These are phyloP conservation scores for Neurospora sp. DNA, from an alignment of 495 filamentous ascomycete genomes.

Conservation along the genomic window DNA sequence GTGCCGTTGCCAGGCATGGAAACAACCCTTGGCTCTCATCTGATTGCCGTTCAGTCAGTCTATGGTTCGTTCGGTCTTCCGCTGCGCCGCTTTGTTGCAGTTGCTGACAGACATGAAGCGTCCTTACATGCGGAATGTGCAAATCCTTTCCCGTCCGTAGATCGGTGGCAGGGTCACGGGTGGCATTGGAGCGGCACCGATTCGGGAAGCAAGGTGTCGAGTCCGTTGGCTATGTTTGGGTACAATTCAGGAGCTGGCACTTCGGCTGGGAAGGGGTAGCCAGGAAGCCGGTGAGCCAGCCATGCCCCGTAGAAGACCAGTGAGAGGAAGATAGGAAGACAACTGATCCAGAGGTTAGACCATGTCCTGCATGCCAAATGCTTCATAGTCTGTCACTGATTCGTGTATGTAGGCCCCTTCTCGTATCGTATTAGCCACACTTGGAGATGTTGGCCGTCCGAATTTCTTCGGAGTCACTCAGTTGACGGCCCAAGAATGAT, in stretches of 20 bases:
- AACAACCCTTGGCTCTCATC: not conserved
- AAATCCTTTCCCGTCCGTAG: not conserved
- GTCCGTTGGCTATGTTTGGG: not conserved
- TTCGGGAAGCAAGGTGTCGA: not conserved
- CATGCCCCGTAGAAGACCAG: not conserved
- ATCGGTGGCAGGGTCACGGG: not conserved
- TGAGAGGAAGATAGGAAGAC: not conserved
- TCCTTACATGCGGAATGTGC: not conserved
- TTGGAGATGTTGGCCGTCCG: not conserved
- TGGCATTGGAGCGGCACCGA: not conserved
- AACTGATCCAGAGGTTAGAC: not conserved
- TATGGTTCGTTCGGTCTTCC: not conserved
- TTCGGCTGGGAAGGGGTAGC: not conserved
- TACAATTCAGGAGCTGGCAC: not conserved
- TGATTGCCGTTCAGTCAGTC: not conserved
- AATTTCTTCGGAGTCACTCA: not conserved
- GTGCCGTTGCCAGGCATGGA: not conserved
- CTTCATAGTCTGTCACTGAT: not conserved
- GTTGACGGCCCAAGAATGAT: not conserved
- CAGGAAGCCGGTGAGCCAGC: not conserved
- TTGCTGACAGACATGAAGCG: not conserved
- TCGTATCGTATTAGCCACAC: not conserved
- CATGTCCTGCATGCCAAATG: not conserved
- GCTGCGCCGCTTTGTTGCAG: not conserved
- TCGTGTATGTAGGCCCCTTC: not conserved